phyloP scores from a whole-genome alignment of 257 asterid genomes.

The Leptodermis oblonga region DNA sequence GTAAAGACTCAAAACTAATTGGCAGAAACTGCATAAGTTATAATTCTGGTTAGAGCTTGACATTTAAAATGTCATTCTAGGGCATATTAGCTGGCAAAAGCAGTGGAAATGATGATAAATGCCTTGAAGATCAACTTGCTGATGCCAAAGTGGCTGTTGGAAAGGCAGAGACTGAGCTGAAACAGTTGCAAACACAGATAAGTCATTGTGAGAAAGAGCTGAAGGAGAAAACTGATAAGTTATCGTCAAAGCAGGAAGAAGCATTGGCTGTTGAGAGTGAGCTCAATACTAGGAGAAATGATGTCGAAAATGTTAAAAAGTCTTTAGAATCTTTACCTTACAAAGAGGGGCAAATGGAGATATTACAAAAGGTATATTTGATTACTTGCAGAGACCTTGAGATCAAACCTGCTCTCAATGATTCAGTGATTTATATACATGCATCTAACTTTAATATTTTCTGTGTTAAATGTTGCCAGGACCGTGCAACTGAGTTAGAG shows the following conservation, averaged over 20 bases:
- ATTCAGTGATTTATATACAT: constrained; percentile 8
- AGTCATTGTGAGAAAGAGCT: constrained; percentile 82
- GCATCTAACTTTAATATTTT: constrained; percentile 21
- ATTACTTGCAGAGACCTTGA: constrained; percentile 7
- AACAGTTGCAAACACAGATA: constrained; percentile 85
- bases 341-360: constrained; percentile 77
- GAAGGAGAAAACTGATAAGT: constrained; percentile 56
- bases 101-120: constrained; percentile 93
- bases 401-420: constrained; percentile 9
- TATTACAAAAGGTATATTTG: constrained; percentile 65
- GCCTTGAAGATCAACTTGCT: constrained; percentile 93
- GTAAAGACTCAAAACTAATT: constrained; percentile 30
- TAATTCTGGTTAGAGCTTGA: constrained; percentile 10
- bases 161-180: constrained; percentile 81
- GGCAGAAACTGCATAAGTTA: neutral
- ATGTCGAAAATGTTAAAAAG: constrained; percentile 58
- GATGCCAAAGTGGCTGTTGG: constrained; percentile 96
- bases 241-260: constrained; percentile 62
- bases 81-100: constrained; percentile 95
- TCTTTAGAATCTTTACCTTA: constrained; percentile 64
- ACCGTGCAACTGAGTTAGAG: constrained; percentile 61
- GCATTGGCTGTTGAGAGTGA: constrained; percentile 76
- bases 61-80: constrained; percentile 30
- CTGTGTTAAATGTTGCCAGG: constrained; percentile 40
- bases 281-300: constrained; percentile 49